Percentiles rank a stretch among this genome's conserved stretches.
These are phyloP conservation scores for Antitrichia curtipendula DNA, from an alignment of 225 moss, liverwort and hornwort species.

Conservation along the genomic window DNA sequence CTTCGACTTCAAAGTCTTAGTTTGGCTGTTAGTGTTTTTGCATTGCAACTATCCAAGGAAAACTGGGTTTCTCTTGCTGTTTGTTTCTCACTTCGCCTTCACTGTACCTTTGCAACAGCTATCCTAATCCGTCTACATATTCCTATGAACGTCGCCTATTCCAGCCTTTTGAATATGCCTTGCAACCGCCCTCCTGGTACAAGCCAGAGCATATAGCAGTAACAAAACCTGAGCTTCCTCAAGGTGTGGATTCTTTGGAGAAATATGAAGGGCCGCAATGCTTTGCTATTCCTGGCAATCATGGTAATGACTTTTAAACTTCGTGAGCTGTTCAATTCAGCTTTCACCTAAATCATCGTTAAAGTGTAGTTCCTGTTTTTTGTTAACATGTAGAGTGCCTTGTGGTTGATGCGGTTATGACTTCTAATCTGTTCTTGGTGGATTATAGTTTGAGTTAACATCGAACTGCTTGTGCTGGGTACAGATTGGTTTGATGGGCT, in stretches of 20 bases:
- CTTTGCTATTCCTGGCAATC: conserved; percentile 97
- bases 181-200: conserved; percentile 73
- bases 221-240: conserved; percentile 90
- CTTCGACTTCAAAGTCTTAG: background rate
- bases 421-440: background rate
- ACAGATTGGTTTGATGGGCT: conserved; percentile 99
- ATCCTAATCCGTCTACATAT: conserved; percentile 96
- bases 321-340: background rate
- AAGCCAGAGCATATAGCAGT: conserved; percentile 93
- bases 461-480: background rate
- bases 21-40: background rate
- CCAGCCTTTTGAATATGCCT: conserved; percentile 89
- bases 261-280: conserved; percentile 89
- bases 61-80: background rate
- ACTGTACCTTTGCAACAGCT: conserved; percentile 40
- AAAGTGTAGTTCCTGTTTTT: background rate
- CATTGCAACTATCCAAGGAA: background rate
- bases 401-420: background rate
- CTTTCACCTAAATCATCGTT: background rate
- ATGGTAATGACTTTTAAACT: conserved; percentile 27
- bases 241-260: conserved; percentile 53
- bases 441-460: background rate
- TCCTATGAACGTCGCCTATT: conserved; percentile 95
- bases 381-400: background rate
- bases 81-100: background rate